Conservation (phyloP, 768 basidiomycete genomes). For the Lyophyllum shimeji region DNA sequence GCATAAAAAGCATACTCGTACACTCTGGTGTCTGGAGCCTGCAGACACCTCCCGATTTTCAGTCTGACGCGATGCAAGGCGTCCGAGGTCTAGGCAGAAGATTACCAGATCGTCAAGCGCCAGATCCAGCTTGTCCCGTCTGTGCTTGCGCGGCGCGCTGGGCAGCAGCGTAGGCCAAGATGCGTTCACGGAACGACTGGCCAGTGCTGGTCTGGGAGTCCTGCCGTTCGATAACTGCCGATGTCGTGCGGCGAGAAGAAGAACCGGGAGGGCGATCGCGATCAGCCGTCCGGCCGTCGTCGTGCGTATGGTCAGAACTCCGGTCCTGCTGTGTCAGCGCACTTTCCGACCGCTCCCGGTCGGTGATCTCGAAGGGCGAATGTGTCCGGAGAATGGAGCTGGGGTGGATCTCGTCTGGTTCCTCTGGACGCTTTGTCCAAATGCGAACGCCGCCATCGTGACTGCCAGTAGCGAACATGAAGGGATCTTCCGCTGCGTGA, state of each 20-base stretch:
- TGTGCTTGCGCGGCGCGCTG: slow-evolving; percentile 13
- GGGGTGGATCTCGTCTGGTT: slow-evolving; percentile 6
- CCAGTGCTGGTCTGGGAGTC: slow-evolving; percentile 2
- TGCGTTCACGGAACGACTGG: slow-evolving; percentile 9
- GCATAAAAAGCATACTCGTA: not conserved
- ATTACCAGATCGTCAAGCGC: too few relatives aligned
- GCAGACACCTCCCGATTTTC: not conserved
- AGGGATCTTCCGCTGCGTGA: slow-evolving; percentile 57
- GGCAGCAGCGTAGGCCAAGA: slow-evolving; percentile 17
- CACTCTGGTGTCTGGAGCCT: not conserved
- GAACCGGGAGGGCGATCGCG: not conserved
- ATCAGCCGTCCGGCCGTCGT: not conserved
- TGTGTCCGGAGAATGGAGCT: slow-evolving; percentile 15
- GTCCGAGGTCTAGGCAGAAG: too few relatives aligned
- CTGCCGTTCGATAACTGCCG: not conserved
- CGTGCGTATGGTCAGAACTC: not conserved
- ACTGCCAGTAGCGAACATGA: slow-evolving; percentile 77
- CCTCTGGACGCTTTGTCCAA: slow-evolving; percentile 53
- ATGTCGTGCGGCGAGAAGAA: not conserved
- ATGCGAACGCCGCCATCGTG: slow-evolving; percentile 76
- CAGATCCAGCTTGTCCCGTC: not conserved
- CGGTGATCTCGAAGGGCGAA: slow-evolving; percentile 19
- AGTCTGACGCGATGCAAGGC: too few relatives aligned
- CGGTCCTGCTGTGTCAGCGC: slow-evolving; percentile 9
- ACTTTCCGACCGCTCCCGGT: slow-evolving; percentile 12